Evolutionary conservation across 1,139 yeast species (phyloP).

Genomic region (Sugiyamaella paludigena): DNA sequence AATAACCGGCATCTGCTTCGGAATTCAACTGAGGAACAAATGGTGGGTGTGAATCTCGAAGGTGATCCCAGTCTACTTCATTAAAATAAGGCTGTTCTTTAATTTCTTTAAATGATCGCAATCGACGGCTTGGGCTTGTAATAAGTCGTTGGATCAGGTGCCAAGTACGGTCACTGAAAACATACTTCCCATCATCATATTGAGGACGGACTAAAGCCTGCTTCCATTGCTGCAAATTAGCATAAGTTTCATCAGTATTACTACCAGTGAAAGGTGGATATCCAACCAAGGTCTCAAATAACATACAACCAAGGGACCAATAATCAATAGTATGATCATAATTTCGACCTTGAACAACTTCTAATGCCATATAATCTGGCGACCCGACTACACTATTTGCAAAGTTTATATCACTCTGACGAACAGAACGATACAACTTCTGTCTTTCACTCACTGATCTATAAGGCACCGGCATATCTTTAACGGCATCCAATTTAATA

Average conservation of each 20-base stretch:
- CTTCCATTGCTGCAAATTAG: slow-evolving; percentile 91
- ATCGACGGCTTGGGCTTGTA: slow-evolving; percentile 73
- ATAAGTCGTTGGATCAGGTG: slow-evolving; percentile 70
- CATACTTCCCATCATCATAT: slow-evolving; percentile 85
- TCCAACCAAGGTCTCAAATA: slow-evolving; percentile 89
- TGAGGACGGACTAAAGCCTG: slow-evolving; percentile 85
- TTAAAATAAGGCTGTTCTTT: slow-evolving; percentile 76
- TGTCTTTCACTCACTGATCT: slow-evolving; percentile 87
- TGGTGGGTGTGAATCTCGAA: slow-evolving; percentile 75
- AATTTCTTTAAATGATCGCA: slow-evolving; percentile 76
- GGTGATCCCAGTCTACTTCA: slow-evolving; percentile 73
- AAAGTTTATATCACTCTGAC: slow-evolving; percentile 63
- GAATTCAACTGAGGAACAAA: slow-evolving; percentile 95
- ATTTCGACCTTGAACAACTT: slow-evolving; percentile 88
- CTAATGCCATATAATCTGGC: slow-evolving; percentile 99
- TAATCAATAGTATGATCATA: slow-evolving; percentile 97
- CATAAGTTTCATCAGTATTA: slow-evolving; percentile 89
- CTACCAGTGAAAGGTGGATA: slow-evolving; percentile 97
- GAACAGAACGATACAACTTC: slow-evolving; percentile 71
- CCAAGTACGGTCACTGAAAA: slow-evolving; percentile 98
- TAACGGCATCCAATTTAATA: slow-evolving; percentile 74
- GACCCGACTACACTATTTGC: slow-evolving; percentile 97
- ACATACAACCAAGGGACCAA: slow-evolving; percentile 97
- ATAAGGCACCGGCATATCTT: slow-evolving; percentile 59
- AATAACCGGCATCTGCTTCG: slow-evolving; percentile 98